Percentiles rank a stretch among this genome's conserved stretches.
phyloP scores from a whole-genome alignment of 768 basidiomycete genomes.

The Gloeophyllum trabeum region DNA sequence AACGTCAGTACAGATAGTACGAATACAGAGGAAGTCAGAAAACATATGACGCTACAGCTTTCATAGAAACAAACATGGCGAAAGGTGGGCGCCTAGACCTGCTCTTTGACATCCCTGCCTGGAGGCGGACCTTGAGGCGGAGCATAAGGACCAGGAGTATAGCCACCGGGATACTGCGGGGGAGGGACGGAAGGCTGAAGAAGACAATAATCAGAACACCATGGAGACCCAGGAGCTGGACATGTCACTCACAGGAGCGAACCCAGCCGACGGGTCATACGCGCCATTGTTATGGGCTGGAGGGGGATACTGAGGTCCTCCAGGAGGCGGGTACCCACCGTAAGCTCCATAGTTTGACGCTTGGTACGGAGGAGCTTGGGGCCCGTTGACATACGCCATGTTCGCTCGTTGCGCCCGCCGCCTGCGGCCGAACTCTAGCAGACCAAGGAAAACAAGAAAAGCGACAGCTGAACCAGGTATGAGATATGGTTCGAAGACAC shows the following conservation, averaged over 20 bases:
- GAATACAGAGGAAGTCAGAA: background rate
- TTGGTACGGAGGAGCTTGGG: background rate
- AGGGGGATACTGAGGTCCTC: background rate
- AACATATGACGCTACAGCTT: background rate
- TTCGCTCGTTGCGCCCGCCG: background rate
- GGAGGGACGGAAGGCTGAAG: background rate
- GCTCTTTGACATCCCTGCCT: background rate
- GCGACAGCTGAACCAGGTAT: background rate
- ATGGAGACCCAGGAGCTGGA: background rate
- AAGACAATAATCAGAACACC: background rate
- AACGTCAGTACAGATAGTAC: background rate
- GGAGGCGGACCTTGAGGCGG: background rate
- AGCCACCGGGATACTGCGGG: background rate
- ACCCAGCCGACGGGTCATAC: too few relatives aligned
- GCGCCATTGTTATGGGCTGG: background rate
- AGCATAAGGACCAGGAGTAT: too few relatives aligned
- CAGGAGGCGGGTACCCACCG: background rate
- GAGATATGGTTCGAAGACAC: background rate
- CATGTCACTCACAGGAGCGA: background rate
- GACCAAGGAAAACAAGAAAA: background rate
- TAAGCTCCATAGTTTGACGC: background rate
- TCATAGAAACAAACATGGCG: too few relatives aligned
- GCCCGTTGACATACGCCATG: background rate
- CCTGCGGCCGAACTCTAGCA: background rate
- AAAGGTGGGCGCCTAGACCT: conserved; percentile 18